phyloP scores from a whole-genome alignment of 2,329 filamentous ascomycete genomes.

The Cordyceps pruinosa region DNA sequence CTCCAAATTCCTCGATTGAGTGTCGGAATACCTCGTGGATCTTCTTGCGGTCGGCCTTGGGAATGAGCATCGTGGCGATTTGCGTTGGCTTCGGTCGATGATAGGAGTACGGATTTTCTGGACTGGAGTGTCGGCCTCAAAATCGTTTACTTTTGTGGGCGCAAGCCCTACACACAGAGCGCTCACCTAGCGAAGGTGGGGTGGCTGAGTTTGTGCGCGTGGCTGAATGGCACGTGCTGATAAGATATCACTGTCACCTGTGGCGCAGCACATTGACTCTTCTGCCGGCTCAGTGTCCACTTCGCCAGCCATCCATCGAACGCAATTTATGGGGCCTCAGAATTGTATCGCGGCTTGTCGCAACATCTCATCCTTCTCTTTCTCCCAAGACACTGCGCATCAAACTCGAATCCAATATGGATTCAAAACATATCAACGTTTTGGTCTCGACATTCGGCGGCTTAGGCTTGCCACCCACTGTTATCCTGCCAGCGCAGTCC shows the following conservation, averaged over 20 bases:
- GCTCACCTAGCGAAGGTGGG: conserved; percentile 29
- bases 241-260: conserved; percentile 13
- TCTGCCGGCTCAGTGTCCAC: neutral
- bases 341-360: neutral
- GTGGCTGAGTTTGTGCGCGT: conserved; percentile 23
- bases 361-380: neutral
- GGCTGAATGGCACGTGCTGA: conserved; percentile 27
- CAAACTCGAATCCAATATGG: conserved; percentile 38
- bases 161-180: conserved; percentile 34
- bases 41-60: conserved; percentile 99
- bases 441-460: conserved; percentile 80
- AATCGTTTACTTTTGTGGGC: conserved; percentile 42
- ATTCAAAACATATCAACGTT: conserved; percentile 60
- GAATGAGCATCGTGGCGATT: conserved; percentile 84
- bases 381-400: neutral
- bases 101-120: conserved; percentile 37
- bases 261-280: neutral
- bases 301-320: no score
- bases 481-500: conserved; percentile 65
- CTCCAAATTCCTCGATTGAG: neutral
- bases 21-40: conserved; percentile 69
- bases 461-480: conserved; percentile 72
- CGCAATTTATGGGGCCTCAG: no score
- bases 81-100: conserved; percentile 41
- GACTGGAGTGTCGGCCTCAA: conserved; percentile 32